Evolutionary conservation across 1,284 basidiomycete species (phyloP).

Genomic region (Pholiota adiposa): DNA sequence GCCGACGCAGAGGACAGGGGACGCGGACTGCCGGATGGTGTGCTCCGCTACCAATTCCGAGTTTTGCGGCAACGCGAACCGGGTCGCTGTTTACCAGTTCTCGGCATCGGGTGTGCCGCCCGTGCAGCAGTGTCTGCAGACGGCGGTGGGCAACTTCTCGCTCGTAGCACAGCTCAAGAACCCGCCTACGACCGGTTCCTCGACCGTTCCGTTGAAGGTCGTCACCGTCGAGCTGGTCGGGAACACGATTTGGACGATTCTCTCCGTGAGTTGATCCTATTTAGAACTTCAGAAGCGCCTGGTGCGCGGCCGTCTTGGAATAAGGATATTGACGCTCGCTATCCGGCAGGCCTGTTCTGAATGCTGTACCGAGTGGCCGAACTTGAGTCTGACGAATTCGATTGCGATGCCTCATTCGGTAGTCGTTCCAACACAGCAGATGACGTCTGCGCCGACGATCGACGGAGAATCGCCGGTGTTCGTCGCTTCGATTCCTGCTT

Average conservation of each 20-base stretch:
- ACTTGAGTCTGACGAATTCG: constrained; percentile 38
- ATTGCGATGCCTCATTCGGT: constrained; percentile 41
- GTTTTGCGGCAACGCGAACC: constrained; percentile 42
- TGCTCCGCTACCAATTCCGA: constrained; percentile 38
- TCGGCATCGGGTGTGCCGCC: constrained; percentile 25
- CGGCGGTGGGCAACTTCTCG: constrained; percentile 38
- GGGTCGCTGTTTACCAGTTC: constrained; percentile 39
- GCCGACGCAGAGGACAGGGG: constrained; percentile 38
- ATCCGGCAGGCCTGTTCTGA: constrained; percentile 35
- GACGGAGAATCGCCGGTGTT: constrained; percentile 45
- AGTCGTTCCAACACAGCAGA: constrained; percentile 38
- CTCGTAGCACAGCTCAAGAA: constrained; percentile 37
- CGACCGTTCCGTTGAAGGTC: constrained; percentile 34
- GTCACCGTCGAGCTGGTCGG: constrained; percentile 42
- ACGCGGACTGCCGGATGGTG: constrained; percentile 42
- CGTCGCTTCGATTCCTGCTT: constrained; percentile 42
- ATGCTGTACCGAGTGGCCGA: constrained; percentile 45
- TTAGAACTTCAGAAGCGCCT: too few relatives aligned
- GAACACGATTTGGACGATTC: constrained; percentile 40
- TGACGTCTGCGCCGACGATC: constrained; percentile 39
- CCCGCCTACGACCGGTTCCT: constrained; percentile 30
- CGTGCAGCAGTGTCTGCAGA: constrained; percentile 30
- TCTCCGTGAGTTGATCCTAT: constrained; percentile 39
- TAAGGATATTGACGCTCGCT: neutral
- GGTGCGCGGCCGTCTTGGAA: neutral